Evolutionary conservation across 1,284 basidiomycete genomes (phyloP), one percentile per base, ranked within the genome.

Genomic region (Neolentinus lepideus): DNA sequence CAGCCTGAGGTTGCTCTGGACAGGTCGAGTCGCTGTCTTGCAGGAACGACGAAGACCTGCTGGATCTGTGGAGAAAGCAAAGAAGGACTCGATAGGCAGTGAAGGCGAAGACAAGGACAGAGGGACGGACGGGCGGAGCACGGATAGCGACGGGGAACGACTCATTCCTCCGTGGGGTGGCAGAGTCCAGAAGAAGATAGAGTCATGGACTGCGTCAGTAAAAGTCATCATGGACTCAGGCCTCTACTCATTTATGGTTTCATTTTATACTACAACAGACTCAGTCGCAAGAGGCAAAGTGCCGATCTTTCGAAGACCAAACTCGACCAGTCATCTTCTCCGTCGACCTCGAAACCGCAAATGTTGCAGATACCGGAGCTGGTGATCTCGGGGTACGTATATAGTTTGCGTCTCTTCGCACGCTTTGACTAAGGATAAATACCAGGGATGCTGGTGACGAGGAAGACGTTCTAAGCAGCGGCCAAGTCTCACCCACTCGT

Each of bases 401-500:
- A 50, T 21, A 6, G 47, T 29, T 12, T 31, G 38, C 16, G 38
- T n/a, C 4, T 4, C 38, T 43, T 4, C 6, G 8, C 3, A n/a
- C 19, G 19, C n/a, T 3, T 6, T 43, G n/a, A 6, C 38, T 21
- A 6, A n/a, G n/a, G 38, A n/a, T n/a, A n/a, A n/a, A 43, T 6
- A 43, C 19, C 38, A 43, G 69, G 54, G 72, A 75, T 14, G 63
- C 65, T 24, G 29, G 29, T 12, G 71, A 62, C 2, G 82, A 83
- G 9, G 86, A 85, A 12, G 83, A 84, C 22, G 66, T 81, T 16
- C 67, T 84, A 56, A 88, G 86, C 64, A 90, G 88, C 62, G 85
- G 87, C 1, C 86, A 88, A 64, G 80, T 75, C 8, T 90, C 86
- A 22, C 87, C 87, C 6, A 70, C 78, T 59, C 83, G 85, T 84